Base-by-base conservation (phyloP, 169 alveolate species). In the Plasmodium coatneyi region DNA sequence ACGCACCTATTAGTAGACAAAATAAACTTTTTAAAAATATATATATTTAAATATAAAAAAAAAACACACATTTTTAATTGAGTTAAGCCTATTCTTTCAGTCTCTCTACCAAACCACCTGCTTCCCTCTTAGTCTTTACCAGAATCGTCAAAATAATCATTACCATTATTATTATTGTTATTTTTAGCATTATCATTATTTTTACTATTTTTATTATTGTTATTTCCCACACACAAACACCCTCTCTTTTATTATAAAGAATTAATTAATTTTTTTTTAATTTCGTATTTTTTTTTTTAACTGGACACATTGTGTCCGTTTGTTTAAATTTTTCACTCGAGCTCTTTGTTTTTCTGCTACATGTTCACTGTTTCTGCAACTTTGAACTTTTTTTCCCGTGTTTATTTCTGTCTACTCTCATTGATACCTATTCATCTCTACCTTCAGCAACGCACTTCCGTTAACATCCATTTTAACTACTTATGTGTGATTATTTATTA, bases 191-290 rank as follows among this genome's bases (percentile, higher is more conserved):
- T 41, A 41, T 41, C 0, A 41, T 16, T 16, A 49, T 49, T 49
- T 46, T 12, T 46, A 46, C 1, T 2, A 10, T 46, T 46, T 7
- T 74, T 0, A 14, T 76, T 34, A 32, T 49, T 16, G n/a, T 49
- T 19, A 9, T 12, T 41, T 39, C 28, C 22, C 43, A 25, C 32
- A 0, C 39, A 1, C 54, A 32, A 32, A 32, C 39, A 32, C 49
- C 84, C 49, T 25, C 49, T 25, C 16, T 43, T 79, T 79, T 79
- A 19, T 79, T 79, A 43, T 79, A 43, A 79, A 79, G 71, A 79
- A 79, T 79, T 79, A 79, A 79, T 79, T 79, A 79, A 79, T 43
- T 79, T 41, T 22, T 79, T 79, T 43, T 79, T 79, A 39, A 36
- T 79, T 79, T 66, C 22, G 39, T 66, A 10, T 28, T 66, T 66